Evolutionary conservation across 2,329 filamentous ascomycete species (phyloP).

Genomic region (Alternaria novae-zelandiae): DNA sequence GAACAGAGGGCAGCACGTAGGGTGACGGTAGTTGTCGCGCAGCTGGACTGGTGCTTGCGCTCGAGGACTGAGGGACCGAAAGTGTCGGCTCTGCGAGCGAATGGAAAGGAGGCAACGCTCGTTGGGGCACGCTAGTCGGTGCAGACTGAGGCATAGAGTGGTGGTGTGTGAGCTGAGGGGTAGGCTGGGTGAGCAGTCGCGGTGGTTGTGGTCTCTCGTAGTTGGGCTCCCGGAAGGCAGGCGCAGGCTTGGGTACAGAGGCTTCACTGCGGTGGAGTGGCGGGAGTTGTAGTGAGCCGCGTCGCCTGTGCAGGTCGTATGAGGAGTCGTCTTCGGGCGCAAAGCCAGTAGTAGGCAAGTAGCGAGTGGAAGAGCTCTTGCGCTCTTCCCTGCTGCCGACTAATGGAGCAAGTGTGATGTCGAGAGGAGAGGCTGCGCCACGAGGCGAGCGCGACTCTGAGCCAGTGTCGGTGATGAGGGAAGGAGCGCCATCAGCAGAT

Average conservation of each 20-base stretch:
- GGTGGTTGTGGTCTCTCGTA: conserved; percentile 36
- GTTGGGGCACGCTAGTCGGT: conserved; percentile 31
- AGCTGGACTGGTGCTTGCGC: conserved; percentile 32
- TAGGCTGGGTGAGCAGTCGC: conserved; percentile 42
- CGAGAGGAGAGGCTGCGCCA: conserved; percentile 54
- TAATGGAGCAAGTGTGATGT: conserved; percentile 49
- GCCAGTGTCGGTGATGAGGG: conserved; percentile 71
- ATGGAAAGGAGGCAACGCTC: conserved; percentile 41
- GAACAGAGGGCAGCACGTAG: conserved; percentile 27
- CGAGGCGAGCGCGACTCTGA: conserved; percentile 56
- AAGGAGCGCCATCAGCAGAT: conserved; percentile 69
- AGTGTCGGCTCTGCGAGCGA: conserved; percentile 42
- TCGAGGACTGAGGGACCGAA: conserved; percentile 28
- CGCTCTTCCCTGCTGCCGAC: conserved; percentile 47
- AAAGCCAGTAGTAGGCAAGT: conserved; percentile 48
- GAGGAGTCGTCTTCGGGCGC: conserved; percentile 44
- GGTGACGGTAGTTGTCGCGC: conserved; percentile 42
- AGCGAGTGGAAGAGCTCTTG: conserved; percentile 45
- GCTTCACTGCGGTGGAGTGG: conserved; percentile 35
- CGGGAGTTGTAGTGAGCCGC: conserved; percentile 44
- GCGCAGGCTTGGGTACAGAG: conserved; percentile 10
- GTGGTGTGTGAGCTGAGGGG: conserved; percentile 39
- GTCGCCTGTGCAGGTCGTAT: conserved; percentile 36
- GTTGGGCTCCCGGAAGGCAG: conserved; percentile 33
- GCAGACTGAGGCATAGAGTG: conserved; percentile 40